Conservation (phyloP, 768 basidiomycete genomes). For the Mycena pura region DNA sequence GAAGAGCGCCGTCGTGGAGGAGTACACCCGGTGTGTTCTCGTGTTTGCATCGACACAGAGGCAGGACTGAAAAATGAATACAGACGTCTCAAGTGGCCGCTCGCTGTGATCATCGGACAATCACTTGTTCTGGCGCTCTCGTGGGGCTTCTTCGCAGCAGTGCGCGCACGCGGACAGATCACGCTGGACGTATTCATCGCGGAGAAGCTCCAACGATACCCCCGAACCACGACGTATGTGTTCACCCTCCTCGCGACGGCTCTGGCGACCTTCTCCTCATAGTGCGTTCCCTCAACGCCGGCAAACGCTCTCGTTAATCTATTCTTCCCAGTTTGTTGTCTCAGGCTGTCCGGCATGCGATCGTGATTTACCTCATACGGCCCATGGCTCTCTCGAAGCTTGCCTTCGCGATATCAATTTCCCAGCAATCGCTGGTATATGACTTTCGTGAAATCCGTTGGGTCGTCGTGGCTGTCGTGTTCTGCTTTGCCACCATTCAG, state of each 20-base stretch:
- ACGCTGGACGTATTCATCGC: too few species aligned
- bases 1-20: too few species aligned
- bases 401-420: neutral
- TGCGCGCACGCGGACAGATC: conserved; percentile 3
- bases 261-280: neutral
- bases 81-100: neutral
- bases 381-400: neutral
- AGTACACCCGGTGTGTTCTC: too few species aligned
- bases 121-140: neutral
- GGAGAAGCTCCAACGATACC: neutral
- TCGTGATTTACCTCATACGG: neutral
- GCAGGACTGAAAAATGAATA: too few species aligned
- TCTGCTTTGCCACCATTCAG: neutral
- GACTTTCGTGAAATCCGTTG: neutral
- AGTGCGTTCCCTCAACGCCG: neutral
- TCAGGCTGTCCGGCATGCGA: neutral
- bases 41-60: too few species aligned
- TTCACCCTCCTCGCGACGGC: neutral
- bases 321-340: conserved; percentile 2
- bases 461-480: neutral
- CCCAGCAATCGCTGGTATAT: neutral
- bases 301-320: neutral
- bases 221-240: neutral
- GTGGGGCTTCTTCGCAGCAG: neutral
- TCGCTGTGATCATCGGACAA: neutral